Evolutionary conservation across 2,329 filamentous ascomycete genomes (phyloP), one percentile per base, ranked within the genome.

Genomic region (Hirsutella minnesotensis): DNA sequence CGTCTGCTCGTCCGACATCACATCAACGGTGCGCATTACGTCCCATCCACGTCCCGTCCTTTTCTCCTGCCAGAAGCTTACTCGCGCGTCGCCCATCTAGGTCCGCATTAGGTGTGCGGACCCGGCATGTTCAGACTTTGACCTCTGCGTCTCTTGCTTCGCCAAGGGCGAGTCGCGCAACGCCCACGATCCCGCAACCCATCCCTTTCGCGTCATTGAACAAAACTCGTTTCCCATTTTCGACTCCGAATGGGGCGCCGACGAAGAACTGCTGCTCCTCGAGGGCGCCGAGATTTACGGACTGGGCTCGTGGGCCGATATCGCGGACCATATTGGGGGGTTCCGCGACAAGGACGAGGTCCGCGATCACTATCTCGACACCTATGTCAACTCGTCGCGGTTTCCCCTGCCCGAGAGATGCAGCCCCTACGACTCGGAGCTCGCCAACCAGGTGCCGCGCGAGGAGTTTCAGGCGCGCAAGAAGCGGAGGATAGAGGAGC

Each of bases 191-290:
- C 90, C 92, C 8, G 75, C 80, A 5, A 85, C 84, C 12, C 92
- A 98, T 64, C 72, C 86, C 13, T 98, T 82, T 61, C 83, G 86
- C 49, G 92, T 98, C 29, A 95, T 98, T 51, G 92, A 98, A 62
- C 92, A 96, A 56, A 95, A 98, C 58, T 95, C 90, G 0, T 94
- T 98, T 40, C 92, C 92, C 1, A 96, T 98, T 45, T 98, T 94
- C 56, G 83, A 89, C 51, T 76, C 79, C 45, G 89, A 95, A 57
- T 98, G 92, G 92, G 92, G 92, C 41, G 92, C 92, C 20, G 92
- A 98, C 58, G 92, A 98, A 60, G 92, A 98, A 62, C 66, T 96
- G n/a, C 68, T 96, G 5, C 68, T 98, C 42, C 66, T 98, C 1
- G 92, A 98, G 65, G 92, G 92, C 19, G 88, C 87, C 10, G 92